Percentiles rank a stretch among this genome's conserved stretches.
phyloP scores from a whole-genome alignment of 192 early-diverging fungal species.

The Entomortierella parvispora region DNA sequence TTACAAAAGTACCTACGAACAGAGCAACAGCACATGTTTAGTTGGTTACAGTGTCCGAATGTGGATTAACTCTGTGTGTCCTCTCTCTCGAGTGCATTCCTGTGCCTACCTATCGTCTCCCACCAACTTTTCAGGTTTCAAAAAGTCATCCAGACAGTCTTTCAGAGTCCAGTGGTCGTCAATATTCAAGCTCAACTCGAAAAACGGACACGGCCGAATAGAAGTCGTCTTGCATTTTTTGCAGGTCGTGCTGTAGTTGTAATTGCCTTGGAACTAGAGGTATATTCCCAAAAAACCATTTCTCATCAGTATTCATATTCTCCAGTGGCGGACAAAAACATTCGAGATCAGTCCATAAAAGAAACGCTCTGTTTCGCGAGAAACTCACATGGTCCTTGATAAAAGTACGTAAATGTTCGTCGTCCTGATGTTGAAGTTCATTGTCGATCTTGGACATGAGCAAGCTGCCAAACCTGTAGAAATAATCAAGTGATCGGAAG shows the following conservation, averaged over 20 bases:
- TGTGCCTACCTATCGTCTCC: slow-evolving; percentile 40
- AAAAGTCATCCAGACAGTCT: slow-evolving; percentile 47
- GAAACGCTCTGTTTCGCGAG: too few species aligned
- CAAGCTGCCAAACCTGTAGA: slow-evolving; percentile 44
- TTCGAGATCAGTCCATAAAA: too few species aligned
- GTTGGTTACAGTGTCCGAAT: too few species aligned
- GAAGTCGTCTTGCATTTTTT: slow-evolving; percentile 43
- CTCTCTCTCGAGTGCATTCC: too few species aligned
- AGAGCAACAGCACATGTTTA: background rate
- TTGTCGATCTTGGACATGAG: slow-evolving; percentile 47
- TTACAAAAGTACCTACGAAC: slow-evolving; percentile 34
- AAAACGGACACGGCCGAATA: slow-evolving; percentile 24
- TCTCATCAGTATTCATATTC: background rate
- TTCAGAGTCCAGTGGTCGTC: slow-evolving; percentile 42
- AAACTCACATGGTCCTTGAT: slow-evolving; percentile 24
- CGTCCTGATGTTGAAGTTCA: slow-evolving; percentile 29
- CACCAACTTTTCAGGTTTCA: slow-evolving; percentile 32
- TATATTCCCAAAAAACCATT: background rate
- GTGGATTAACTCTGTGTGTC: too few species aligned
- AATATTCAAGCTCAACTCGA: slow-evolving; percentile 47
- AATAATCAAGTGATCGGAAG: background rate
- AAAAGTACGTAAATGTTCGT: slow-evolving; percentile 15
- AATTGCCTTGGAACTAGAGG: slow-evolving; percentile 49
- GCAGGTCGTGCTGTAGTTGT: slow-evolving; percentile 44
- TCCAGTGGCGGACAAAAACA: too few species aligned